Evolutionary conservation across 495 filamentous ascomycete genomes (phyloP), one percentile per base, ranked within the genome.

Genomic region (Penicillium arizonense): DNA sequence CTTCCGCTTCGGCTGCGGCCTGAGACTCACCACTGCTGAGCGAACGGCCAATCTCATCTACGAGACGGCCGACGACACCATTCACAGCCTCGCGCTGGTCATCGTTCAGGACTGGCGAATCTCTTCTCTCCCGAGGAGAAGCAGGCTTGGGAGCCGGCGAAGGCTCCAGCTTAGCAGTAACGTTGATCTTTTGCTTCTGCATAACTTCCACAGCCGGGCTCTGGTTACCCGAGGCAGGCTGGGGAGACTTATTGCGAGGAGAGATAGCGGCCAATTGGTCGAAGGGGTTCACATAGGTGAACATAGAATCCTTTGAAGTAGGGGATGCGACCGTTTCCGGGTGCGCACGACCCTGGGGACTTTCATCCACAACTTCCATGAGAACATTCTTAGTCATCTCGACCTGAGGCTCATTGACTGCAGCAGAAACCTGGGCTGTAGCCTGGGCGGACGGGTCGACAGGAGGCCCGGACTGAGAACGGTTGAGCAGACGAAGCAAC

Each of bases 211-310:
- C 57, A 43, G 50, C 58, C 10, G 71, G 66, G 45, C 66, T 74
- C 33, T 69, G 70, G 26, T 64, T 67, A 5, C 65, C 67, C 50
- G 74, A 69, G 45, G 72, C 69, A 24, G 74, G 54, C 52, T 73
- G 72, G 0, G 73, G 72, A 33, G 75, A 73, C 33, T 56, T 76
- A 52, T 82, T 84, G 14, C 80, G 80, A 45, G 86, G 86, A 26
- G 83, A 88, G 6, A 84, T 85, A 57, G 86, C 81, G 52, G 86
- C 79, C 26, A 91, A 65, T 62, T 90, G 84, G 28, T 90, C 88
- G 53, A 93, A 91, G 4, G 89, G 89, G 58, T 91, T 91, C 55
- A 86, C 81, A 63, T 90, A 89, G 26, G 81, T 89, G 70, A 93
- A 93, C 23, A 87, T 72, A 16, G 74, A 68, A 3, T 70, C 72